These are phyloP conservation scores for Podospora bellae-mahoneyi DNA, from an alignment of 495 filamentous ascomycete genomes.

Conservation along the genomic window DNA sequence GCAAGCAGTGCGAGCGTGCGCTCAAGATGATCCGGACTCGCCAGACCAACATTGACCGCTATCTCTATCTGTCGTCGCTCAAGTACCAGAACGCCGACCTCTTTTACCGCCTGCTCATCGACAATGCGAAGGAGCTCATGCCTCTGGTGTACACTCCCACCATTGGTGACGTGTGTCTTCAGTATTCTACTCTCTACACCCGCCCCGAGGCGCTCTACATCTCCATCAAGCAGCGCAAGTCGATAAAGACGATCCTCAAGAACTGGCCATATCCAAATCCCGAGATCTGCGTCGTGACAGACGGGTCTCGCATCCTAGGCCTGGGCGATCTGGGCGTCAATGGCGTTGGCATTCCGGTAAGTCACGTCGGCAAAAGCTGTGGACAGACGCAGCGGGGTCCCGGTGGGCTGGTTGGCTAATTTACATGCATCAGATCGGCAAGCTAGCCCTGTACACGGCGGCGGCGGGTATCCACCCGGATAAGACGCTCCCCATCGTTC, in stretches of 20 bases:
- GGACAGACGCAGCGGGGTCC: constrained; percentile 17
- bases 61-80: constrained; percentile 84
- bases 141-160: constrained; percentile 96
- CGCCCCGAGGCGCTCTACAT: constrained; percentile 93
- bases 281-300: constrained; percentile 95
- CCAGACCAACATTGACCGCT: constrained; percentile 83
- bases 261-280: constrained; percentile 88
- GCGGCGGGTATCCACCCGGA: constrained; percentile 94
- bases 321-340: constrained; percentile 95
- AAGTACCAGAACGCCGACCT: constrained; percentile 87
- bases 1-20: constrained; percentile 52
- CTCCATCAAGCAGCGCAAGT: constrained; percentile 83
- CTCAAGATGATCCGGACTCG: constrained; percentile 70
- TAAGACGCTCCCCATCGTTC: constrained; percentile 83
- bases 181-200: constrained; percentile 95
- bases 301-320: constrained; percentile 93
- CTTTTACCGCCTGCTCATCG: constrained; percentile 89
- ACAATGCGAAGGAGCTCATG: constrained; percentile 87
- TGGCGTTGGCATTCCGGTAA: constrained; percentile 96
- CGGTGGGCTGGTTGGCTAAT: constrained; percentile 21
- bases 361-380: constrained; percentile 28
- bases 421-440: constrained; percentile 58
- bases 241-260: constrained; percentile 74
- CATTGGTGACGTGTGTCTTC: constrained; percentile 92
- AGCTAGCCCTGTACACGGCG: constrained; percentile 89